A percentile compares a stretch with the other conserved stretches of the same genome.
These are phyloP conservation scores for Lanzia echinophila DNA, from an alignment of 2,329 filamentous ascomycete genomes.

Conservation along the genomic window DNA sequence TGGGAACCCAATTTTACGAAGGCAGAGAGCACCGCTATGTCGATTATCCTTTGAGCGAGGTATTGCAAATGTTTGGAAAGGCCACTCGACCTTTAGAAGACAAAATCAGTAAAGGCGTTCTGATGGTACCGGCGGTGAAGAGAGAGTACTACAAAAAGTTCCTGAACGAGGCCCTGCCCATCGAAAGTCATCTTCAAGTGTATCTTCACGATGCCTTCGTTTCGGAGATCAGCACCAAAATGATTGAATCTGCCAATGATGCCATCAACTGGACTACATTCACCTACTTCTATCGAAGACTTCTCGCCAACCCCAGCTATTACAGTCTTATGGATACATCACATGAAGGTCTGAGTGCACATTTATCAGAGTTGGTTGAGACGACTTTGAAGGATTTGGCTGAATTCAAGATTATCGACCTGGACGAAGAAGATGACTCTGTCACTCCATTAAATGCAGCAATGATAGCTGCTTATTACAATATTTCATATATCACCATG, in stretches of 20 bases:
- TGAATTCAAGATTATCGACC: conserved; percentile 91
- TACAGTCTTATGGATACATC: conserved; percentile 85
- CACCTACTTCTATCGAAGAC: conserved; percentile 93
- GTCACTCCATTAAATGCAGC: conserved; percentile 88
- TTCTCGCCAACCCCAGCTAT: conserved; percentile 93
- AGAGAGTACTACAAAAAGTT: conserved; percentile 99
- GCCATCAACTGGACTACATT: conserved; percentile 98
- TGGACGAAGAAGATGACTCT: conserved; percentile 88
- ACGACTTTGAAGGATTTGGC: conserved; percentile 82
- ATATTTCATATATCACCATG: conserved; percentile 99
- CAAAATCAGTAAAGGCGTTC: conserved; percentile 77
- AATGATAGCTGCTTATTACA: conserved; percentile 98
- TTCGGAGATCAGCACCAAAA: conserved; percentile 92
- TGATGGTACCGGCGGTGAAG: conserved; percentile 93
- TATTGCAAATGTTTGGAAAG: conserved; percentile 97
- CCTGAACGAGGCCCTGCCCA: conserved; percentile 87
- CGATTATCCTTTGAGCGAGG: conserved; percentile 89
- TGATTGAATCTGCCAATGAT: conserved; percentile 90
- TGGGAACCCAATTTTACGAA: conserved; percentile 97
- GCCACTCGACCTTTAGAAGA: conserved; percentile 74
- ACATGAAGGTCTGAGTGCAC: conserved; percentile 87
- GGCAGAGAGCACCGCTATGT: conserved; percentile 95
- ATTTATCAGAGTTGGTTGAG: conserved; percentile 91
- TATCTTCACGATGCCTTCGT: conserved; percentile 96
- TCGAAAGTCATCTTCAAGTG: conserved; percentile 87